These are phyloP conservation scores for Talaromyces amestolkiae DNA, from an alignment of 2,329 filamentous ascomycete species.

Conservation along the genomic window DNA sequence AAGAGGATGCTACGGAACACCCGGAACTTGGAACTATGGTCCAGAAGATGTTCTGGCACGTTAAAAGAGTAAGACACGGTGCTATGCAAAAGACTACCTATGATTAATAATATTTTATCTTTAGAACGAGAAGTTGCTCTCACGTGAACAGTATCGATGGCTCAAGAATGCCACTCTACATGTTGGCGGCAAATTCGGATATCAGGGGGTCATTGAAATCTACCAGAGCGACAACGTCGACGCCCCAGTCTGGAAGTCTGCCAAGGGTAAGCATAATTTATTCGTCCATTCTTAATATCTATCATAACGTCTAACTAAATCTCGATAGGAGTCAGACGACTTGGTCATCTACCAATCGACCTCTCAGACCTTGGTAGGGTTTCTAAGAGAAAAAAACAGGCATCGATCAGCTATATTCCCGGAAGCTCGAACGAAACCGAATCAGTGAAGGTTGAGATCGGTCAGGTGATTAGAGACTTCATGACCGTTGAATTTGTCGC, in stretches of 20 bases:
- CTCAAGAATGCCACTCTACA: not conserved
- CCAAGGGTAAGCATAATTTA: not conserved
- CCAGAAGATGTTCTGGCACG: constrained; percentile 17
- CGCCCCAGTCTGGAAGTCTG: constrained; percentile 1
- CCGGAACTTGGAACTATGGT: constrained; percentile 6
- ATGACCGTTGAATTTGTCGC: constrained; percentile 5
- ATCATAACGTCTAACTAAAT: not conserved
- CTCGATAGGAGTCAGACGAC: not conserved
- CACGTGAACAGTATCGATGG: constrained; percentile 7
- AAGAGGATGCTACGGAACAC: not conserved
- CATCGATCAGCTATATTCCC: not conserved
- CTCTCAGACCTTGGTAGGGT: not conserved
- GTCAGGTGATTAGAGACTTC: not conserved
- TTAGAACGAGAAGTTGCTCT: not conserved
- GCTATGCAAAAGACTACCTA: too few relatives aligned
- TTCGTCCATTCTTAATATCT: not conserved
- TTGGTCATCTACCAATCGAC: not conserved
- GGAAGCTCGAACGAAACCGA: not conserved
- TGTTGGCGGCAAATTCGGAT: not conserved
- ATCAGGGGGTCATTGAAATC: constrained; percentile 3
- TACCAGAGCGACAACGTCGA: not conserved
- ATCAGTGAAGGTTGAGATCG: constrained; percentile 2
- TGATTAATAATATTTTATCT: not conserved
- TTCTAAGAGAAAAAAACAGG: not conserved
- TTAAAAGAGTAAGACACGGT: constrained; percentile 3